Evolutionary conservation across 176 grass and related monocot genomes (phyloP).

Genomic region (Oryza glumipatula): DNA sequence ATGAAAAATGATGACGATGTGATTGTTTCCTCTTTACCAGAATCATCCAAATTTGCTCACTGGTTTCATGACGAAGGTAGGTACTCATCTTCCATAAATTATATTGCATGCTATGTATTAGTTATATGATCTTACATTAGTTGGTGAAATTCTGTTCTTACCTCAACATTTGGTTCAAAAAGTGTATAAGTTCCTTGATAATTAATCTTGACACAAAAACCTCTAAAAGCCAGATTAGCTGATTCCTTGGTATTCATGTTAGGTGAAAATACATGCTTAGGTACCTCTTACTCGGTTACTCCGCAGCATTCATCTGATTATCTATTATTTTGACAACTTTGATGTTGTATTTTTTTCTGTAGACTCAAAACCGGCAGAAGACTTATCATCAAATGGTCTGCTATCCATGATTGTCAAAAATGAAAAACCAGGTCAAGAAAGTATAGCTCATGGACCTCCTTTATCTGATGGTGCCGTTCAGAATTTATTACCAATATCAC

Average conservation of each 20-base stretch:
- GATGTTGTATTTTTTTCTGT: slow-evolving; percentile 44
- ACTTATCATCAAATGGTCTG: slow-evolving; percentile 65
- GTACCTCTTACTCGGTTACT: slow-evolving; percentile 21
- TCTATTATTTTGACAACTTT: slow-evolving; percentile 26
- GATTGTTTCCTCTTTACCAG: slow-evolving; percentile 50
- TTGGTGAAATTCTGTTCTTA: background rate
- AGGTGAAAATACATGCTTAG: background rate
- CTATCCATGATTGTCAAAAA: slow-evolving; percentile 82
- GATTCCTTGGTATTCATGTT: background rate
- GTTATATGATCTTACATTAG: slow-evolving; percentile 17
- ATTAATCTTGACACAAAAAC: background rate
- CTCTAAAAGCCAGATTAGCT: background rate
- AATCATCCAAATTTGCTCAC: slow-evolving; percentile 92
- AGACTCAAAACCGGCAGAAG: slow-evolving; percentile 66
- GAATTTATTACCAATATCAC: slow-evolving; percentile 44
- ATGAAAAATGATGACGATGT: slow-evolving; percentile 54
- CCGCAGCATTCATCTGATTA: slow-evolving; percentile 1
- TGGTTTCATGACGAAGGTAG: slow-evolving; percentile 94
- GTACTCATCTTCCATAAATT: slow-evolving; percentile 51
- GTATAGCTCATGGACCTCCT: slow-evolving; percentile 28
- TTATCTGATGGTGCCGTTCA: slow-evolving; percentile 44
- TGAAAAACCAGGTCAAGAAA: slow-evolving; percentile 55
- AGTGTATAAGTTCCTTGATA: slow-evolving; percentile 18
- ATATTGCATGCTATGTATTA: background rate
- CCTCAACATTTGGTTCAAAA: background rate